Evolutionary conservation across 805 yeast genomes (phyloP).

Genomic region (Saccharomycopsis sp.): DNA sequence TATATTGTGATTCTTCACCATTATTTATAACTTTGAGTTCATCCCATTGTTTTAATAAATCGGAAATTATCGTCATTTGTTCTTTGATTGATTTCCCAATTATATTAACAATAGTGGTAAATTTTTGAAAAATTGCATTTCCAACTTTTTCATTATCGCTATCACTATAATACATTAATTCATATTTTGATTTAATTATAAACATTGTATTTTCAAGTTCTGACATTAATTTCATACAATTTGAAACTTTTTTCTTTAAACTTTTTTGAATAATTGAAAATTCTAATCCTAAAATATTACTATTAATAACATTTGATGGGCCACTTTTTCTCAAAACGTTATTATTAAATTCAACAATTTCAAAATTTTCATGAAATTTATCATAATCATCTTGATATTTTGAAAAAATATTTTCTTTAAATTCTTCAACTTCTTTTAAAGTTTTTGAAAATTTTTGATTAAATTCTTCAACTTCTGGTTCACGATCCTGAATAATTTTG

Average conservation of each 20-base stretch:
- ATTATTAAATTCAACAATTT: conserved; percentile 48
- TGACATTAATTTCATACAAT: not conserved
- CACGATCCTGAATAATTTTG: not conserved
- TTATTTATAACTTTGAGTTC: not conserved
- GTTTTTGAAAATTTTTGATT: not conserved
- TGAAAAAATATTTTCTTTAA: not conserved
- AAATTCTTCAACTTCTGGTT: not conserved
- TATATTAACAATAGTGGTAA: not conserved
- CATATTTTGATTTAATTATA: conserved; percentile 6
- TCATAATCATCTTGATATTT: conserved; percentile 34
- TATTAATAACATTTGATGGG: not conserved
- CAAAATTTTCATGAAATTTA: conserved; percentile 43
- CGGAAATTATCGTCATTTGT: not conserved
- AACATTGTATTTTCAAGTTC: conserved; percentile 2
- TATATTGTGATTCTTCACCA: not conserved
- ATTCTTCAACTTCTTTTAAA: not conserved
- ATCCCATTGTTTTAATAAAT: not conserved
- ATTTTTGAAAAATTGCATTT: not conserved
- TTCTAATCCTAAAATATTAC: not conserved
- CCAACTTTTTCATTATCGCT: not conserved
- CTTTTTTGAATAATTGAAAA: conserved; percentile 3
- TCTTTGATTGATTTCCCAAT: not conserved
- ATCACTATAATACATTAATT: not conserved
- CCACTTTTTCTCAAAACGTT: not conserved
- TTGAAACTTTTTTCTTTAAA: not conserved